These are phyloP conservation scores for Hydnum rufescens DNA, from an alignment of 768 basidiomycete species.

Conservation along the genomic window DNA sequence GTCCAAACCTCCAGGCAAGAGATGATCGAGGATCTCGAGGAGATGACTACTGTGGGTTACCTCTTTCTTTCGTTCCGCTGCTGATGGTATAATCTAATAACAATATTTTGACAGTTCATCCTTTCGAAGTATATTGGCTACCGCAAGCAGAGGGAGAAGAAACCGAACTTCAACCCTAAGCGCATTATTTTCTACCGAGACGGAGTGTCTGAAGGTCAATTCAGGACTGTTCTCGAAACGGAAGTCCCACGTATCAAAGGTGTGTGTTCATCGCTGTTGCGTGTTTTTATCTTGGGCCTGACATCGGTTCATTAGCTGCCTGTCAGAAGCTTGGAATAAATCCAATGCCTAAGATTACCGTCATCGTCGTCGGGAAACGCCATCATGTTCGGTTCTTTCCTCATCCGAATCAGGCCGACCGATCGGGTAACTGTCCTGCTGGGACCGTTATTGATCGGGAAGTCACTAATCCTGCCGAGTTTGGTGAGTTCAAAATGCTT, in stretches of 20 bases:
- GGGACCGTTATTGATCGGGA: conserved; percentile 9
- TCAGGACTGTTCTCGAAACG: conserved; percentile 3
- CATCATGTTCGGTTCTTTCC: conserved; percentile 11
- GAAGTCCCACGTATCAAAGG: conserved; percentile 7
- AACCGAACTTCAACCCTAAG: neutral
- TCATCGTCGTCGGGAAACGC: conserved; percentile 9
- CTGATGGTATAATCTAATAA: neutral
- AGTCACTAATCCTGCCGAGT: conserved; percentile 3
- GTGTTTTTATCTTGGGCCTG: neutral
- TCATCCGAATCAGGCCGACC: neutral
- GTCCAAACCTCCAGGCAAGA: conserved; percentile 53
- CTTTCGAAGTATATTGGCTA: conserved; percentile 8
- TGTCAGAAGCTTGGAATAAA: conserved; percentile 1
- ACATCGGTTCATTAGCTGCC: neutral
- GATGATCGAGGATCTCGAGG: conserved; percentile 50
- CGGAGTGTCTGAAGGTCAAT: conserved; percentile 11
- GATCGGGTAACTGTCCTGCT: conserved; percentile 6
- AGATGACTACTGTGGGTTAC: conserved; percentile 37
- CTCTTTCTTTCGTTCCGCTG: neutral
- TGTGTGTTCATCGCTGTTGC: neutral
- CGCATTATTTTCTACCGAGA: conserved; percentile 9
- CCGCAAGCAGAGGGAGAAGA: conserved; percentile 2
- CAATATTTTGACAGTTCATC: conserved; percentile 1
- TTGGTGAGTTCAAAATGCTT: neutral
- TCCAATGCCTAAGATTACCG: conserved; percentile 7